Evolutionary conservation across 2,329 filamentous ascomycete species (phyloP).

Genomic region (Fusarium coffeatum): DNA sequence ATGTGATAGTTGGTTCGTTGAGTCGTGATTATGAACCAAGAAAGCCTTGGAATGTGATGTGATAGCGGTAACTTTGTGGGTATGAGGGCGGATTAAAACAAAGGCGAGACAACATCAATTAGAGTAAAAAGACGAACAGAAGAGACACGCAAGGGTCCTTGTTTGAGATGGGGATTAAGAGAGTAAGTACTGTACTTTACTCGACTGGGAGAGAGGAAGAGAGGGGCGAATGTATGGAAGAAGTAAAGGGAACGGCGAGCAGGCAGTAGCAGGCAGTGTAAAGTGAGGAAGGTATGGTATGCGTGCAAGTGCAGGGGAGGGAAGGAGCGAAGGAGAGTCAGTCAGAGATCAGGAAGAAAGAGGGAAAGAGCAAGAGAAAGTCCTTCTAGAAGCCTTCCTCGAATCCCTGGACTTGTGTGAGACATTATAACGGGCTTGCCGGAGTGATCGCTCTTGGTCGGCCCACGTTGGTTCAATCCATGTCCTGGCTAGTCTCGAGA

Average conservation of each 20-base stretch:
- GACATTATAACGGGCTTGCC: conserved; percentile 49
- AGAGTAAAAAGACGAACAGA: conserved; percentile 26
- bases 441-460: conserved; percentile 44
- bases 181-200: conserved; percentile 20
- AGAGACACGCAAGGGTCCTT: conserved; percentile 30
- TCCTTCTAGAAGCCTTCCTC: conserved; percentile 50
- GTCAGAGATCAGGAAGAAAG: conserved; percentile 13
- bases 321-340: conserved; percentile 8
- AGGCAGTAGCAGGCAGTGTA: background rate
- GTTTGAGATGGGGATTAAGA: conserved; percentile 21
- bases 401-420: conserved; percentile 44
- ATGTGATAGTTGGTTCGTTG: conserved; percentile 26
- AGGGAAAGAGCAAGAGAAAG: conserved; percentile 22
- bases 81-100: conserved; percentile 30
- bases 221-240: conserved; percentile 18
- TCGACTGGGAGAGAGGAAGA: conserved; percentile 17
- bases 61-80: conserved; percentile 20
- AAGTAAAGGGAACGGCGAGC: conserved; percentile 1
- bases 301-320: conserved; percentile 16
- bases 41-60: conserved; percentile 19
- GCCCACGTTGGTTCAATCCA: conserved; percentile 38
- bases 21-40: conserved; percentile 34
- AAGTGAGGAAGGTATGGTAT: background rate
- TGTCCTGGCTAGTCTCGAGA: conserved; percentile 41
- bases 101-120: conserved; percentile 34